A percentile compares a stretch with the other conserved stretches of the same genome.
Conservation (phyloP, 768 basidiomycete genomes). For the Boletus rex-veris region DNA sequence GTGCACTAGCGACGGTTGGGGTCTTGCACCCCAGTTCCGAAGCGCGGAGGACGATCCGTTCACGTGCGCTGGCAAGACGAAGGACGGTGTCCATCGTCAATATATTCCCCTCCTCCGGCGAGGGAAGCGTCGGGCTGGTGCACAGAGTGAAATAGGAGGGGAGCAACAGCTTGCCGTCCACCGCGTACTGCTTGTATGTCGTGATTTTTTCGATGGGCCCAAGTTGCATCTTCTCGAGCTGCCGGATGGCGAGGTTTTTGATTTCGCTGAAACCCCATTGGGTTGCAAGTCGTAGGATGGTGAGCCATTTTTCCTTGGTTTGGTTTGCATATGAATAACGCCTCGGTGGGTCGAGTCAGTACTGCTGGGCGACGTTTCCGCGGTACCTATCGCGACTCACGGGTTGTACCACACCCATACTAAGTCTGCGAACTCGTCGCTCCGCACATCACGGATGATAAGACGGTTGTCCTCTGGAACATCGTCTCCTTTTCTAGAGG, state of each 20-base stretch:
- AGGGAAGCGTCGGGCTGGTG: conserved; percentile 47
- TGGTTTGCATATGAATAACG: conserved; percentile 55
- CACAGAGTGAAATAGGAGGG: conserved; percentile 52
- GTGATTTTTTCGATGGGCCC: conserved; percentile 51
- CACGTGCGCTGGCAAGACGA: conserved; percentile 51
- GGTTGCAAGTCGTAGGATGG: conserved; percentile 50
- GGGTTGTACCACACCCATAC: conserved; percentile 56
- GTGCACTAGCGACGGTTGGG: conserved; percentile 26
- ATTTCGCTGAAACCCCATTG: conserved; percentile 55
- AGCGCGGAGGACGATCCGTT: conserved; percentile 39
- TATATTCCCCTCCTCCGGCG: conserved; percentile 48
- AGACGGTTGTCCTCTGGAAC: conserved; percentile 3
- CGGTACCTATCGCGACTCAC: conserved; percentile 5
- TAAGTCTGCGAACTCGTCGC: conserved; percentile 42
- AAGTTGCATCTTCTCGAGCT: conserved; percentile 48
- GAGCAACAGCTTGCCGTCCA: conserved; percentile 48
- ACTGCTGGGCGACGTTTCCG: background rate
- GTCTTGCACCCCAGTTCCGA: conserved; percentile 25
- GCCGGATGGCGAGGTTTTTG: conserved; percentile 47
- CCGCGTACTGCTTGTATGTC: conserved; percentile 50
- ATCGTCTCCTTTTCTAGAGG: background rate
- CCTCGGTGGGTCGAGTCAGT: conserved; percentile 30
- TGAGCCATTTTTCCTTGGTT: conserved; percentile 47
- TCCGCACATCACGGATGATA: conserved; percentile 25
- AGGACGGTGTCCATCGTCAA: conserved; percentile 59